These are phyloP conservation scores for Cyclotella kingstonii DNA, from an alignment of 108 stramenopile genomes.

Conservation along the genomic window DNA sequence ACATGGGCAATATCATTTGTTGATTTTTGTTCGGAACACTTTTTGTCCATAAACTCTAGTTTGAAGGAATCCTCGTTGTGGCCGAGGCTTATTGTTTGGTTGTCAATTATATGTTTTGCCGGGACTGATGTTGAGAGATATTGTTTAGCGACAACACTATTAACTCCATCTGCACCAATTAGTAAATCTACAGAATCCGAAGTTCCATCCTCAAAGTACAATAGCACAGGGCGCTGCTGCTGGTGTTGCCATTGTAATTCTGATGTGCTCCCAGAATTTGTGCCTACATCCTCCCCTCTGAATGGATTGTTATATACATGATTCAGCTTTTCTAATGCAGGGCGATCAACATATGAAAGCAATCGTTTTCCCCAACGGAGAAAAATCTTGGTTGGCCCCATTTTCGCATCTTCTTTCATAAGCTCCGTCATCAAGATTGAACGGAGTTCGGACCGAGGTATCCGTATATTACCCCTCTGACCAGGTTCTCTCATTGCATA, in stretches of 20 bases:
- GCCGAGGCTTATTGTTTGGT: background rate
- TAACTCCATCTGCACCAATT: constrained; percentile 84
- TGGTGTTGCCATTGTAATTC: background rate
- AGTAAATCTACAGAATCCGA: constrained; percentile 62
- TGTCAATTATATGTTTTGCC: background rate
- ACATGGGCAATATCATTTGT: too few relatives aligned
- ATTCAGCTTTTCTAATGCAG: constrained; percentile 26
- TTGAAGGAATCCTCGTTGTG: too few relatives aligned
- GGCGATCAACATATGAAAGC: constrained; percentile 31
- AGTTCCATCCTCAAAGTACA: constrained; percentile 52
- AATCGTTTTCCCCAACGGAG: constrained; percentile 38
- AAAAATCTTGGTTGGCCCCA: background rate
- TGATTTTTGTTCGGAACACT: background rate
- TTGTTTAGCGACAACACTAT: constrained; percentile 57
- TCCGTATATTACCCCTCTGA: constrained; percentile 82
- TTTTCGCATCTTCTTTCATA: constrained; percentile 7
- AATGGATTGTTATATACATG: constrained; percentile 40
- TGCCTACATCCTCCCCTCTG: constrained; percentile 22
- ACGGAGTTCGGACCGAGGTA: constrained; percentile 67
- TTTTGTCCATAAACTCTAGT: too few relatives aligned
- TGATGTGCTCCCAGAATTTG: background rate
- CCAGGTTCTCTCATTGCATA: constrained; percentile 43
- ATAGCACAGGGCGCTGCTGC: constrained; percentile 23
- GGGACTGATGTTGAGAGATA: constrained; percentile 33
- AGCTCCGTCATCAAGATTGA: constrained; percentile 54